Conservation (phyloP, 116 monocot genomes). For the Dioscorea cayenensis region DNA sequence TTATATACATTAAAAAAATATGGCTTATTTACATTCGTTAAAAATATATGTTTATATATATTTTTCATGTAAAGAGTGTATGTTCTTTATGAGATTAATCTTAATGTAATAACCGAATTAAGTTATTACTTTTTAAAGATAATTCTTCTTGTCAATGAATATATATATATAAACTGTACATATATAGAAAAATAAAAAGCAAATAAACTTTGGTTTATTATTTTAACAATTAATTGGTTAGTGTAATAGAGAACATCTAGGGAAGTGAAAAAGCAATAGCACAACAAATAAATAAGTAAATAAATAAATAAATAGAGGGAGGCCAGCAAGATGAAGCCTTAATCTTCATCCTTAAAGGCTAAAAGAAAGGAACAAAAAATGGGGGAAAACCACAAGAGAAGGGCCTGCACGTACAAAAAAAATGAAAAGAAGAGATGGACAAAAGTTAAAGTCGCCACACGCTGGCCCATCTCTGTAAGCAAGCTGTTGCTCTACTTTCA, state of each 20-base stretch:
- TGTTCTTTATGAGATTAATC: too few relatives aligned
- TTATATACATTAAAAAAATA: too few relatives aligned
- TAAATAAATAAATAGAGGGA: not conserved
- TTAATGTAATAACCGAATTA: not conserved
- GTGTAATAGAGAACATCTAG: constrained; percentile 7
- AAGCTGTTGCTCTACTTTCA: not conserved
- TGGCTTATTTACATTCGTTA: too few relatives aligned
- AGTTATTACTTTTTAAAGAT: not conserved
- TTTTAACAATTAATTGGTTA: not conserved
- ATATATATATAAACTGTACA: not conserved
- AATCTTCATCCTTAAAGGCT: not conserved
- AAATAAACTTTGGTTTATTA: constrained; percentile 8
- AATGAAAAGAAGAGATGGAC: constrained; percentile 6
- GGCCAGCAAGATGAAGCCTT: not conserved
- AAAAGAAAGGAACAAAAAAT: not conserved
- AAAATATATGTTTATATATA: too few relatives aligned
- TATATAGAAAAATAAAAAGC: not conserved
- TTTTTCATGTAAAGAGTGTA: too few relatives aligned
- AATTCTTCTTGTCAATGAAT: not conserved
- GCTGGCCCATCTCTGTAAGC: not conserved
- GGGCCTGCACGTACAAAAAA: not conserved
- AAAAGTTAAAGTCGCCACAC: constrained; percentile 5
- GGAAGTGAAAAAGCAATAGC: constrained; percentile 1
- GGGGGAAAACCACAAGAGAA: not conserved
- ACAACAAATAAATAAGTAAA: not conserved